Percentiles rank a stretch among this genome's conserved stretches.
Conservation (phyloP, 1,139 yeast species). For the Yamadazyma membranifaciens region DNA sequence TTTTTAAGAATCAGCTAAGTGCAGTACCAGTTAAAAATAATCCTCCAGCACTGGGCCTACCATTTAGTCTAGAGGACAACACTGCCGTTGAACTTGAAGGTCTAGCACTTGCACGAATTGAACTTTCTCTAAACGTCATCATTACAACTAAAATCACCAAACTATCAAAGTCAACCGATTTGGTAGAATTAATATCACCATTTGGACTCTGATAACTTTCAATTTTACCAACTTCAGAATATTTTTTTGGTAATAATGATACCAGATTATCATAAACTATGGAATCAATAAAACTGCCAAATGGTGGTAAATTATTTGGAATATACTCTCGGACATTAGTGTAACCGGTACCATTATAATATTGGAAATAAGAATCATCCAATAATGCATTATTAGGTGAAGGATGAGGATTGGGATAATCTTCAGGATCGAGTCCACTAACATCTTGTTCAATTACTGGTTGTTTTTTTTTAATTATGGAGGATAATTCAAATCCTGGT, state of each 20-base stretch:
- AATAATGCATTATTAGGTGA: conserved; percentile 23
- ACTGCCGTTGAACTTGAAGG: conserved; percentile 14
- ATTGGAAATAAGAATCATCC: conserved; percentile 10
- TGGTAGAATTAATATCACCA: conserved; percentile 24
- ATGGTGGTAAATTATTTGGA: conserved; percentile 40
- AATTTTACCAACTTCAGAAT: conserved; percentile 32
- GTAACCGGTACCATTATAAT: conserved; percentile 10
- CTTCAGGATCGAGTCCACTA: conserved; percentile 10
- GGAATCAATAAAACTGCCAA: conserved; percentile 36
- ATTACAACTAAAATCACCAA: conserved; percentile 31
- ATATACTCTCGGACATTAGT: conserved; percentile 19
- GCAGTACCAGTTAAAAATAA: neutral
- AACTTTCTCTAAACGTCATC: conserved; percentile 33
- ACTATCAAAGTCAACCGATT: conserved; percentile 32
- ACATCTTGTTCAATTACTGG: conserved; percentile 7
- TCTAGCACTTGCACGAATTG: conserved; percentile 24
- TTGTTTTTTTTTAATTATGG: conserved; percentile 20
- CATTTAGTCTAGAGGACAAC: conserved; percentile 12
- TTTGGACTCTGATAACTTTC: conserved; percentile 31
- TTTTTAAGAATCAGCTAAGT: neutral
- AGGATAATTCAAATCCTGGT: conserved; percentile 27
- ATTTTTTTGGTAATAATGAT: conserved; percentile 32
- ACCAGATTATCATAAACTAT: conserved; percentile 19
- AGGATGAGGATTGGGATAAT: conserved; percentile 33
- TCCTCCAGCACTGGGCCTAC: conserved; percentile 6